phyloP scores from a whole-genome alignment of 192 early-diverging fungal genomes.

The Coemansia sp. region DNA sequence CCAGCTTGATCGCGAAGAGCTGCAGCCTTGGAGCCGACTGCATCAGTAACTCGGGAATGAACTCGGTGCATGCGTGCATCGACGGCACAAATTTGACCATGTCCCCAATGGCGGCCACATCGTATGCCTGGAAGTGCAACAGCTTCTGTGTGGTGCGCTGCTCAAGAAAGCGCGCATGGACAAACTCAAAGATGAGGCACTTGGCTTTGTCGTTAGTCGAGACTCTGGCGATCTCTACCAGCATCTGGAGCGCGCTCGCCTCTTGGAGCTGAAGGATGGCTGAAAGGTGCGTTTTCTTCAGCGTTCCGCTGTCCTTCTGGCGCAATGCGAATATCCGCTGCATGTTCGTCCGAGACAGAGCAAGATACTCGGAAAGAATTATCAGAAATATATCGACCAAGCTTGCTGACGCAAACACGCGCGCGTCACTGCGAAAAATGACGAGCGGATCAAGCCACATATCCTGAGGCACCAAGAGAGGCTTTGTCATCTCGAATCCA shows the following conservation, averaged over 20 bases:
- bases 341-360: conserved; percentile 51
- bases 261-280: conserved; percentile 63
- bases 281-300: conserved; percentile 44
- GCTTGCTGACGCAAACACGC: conserved; percentile 57
- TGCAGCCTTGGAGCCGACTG: conserved; percentile 39
- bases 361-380: conserved; percentile 45
- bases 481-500: conserved; percentile 26
- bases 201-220: conserved; percentile 18
- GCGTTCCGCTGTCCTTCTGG: conserved; percentile 21
- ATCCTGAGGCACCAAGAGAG: conserved; percentile 44
- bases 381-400: conserved; percentile 41
- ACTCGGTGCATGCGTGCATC: conserved; percentile 62
- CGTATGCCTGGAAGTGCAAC: conserved; percentile 66
- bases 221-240: conserved; percentile 49
- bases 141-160: conserved; percentile 59
- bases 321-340: conserved; percentile 44
- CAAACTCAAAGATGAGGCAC: conserved; percentile 57
- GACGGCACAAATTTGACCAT: conserved; percentile 66
- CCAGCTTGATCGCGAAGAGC: conserved; percentile 47
- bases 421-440: conserved; percentile 58
- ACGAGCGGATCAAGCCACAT: conserved; percentile 61
- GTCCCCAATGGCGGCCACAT: conserved; percentile 52
- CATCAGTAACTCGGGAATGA: conserved; percentile 61
- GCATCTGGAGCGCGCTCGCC: conserved; percentile 56
- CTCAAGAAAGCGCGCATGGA: conserved; percentile 65